Conservation (phyloP, 2,329 filamentous ascomycete genomes). For the Fusarium proliferatum region DNA sequence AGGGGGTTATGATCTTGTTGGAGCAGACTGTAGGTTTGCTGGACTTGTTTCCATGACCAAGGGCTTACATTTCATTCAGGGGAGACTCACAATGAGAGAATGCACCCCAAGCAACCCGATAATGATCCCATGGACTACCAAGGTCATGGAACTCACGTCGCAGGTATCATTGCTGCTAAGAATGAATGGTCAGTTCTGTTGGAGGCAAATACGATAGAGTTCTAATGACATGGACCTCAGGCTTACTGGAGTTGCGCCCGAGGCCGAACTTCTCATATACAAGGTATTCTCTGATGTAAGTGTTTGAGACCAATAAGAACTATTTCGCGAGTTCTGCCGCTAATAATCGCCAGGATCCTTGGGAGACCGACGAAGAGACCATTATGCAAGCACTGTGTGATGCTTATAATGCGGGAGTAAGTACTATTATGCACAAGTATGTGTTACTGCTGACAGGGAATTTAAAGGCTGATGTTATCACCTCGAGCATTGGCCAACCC, state of each 20-base stretch:
- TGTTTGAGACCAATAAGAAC: neutral
- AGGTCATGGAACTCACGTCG: slow-evolving; percentile 56
- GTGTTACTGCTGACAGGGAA: neutral
- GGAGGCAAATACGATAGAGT: neutral
- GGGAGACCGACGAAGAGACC: slow-evolving; percentile 49
- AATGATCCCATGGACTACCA: slow-evolving; percentile 50
- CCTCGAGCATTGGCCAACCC: slow-evolving; percentile 53
- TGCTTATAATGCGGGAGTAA: slow-evolving; percentile 50
- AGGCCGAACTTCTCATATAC: slow-evolving; percentile 57
- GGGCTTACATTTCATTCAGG: slow-evolving; percentile 39
- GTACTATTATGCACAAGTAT: neutral
- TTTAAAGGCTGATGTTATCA: slow-evolving; percentile 56
- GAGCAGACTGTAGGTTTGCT: slow-evolving; percentile 45
- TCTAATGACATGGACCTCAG: slow-evolving; percentile 34
- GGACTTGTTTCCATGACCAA: neutral
- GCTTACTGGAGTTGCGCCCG: slow-evolving; percentile 59
- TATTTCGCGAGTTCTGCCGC: neutral
- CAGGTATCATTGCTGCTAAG: slow-evolving; percentile 62
- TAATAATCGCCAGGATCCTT: slow-evolving; percentile 37
- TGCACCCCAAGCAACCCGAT: slow-evolving; percentile 49
- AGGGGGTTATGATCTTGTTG: slow-evolving; percentile 54
- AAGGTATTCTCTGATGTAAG: slow-evolving; percentile 55
- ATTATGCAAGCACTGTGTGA: slow-evolving; percentile 53
- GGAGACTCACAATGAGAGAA: slow-evolving; percentile 46
- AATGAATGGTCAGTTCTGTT: slow-evolving; percentile 46